These are phyloP conservation scores for Lepiota subincarnata DNA, from an alignment of 768 basidiomycete genomes.

Conservation along the genomic window DNA sequence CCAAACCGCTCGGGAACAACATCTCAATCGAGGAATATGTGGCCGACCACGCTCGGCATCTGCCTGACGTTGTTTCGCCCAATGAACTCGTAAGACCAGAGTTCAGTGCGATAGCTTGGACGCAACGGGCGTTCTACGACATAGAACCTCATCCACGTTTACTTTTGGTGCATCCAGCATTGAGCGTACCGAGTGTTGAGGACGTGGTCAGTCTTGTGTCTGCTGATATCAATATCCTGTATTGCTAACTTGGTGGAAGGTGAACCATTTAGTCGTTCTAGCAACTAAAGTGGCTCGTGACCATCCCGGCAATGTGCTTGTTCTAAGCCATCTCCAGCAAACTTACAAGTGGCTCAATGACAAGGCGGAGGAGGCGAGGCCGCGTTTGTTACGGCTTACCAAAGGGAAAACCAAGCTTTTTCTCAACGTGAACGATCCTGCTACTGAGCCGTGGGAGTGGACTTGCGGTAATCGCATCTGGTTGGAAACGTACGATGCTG, in stretches of 20 bases:
- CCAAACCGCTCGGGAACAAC: slow-evolving; percentile 14
- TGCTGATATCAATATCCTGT: background rate
- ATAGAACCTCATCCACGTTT: slow-evolving; percentile 13
- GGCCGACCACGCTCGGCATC: background rate
- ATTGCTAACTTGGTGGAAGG: slow-evolving; percentile 5
- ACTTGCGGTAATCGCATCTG: slow-evolving; percentile 33
- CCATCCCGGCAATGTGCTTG: slow-evolving; percentile 8
- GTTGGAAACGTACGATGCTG: slow-evolving; percentile 29
- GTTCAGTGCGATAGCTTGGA: slow-evolving; percentile 21
- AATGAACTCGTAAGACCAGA: slow-evolving; percentile 15
- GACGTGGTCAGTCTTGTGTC: slow-evolving; percentile 19
- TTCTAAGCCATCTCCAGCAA: slow-evolving; percentile 17
- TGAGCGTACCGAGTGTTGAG: slow-evolving; percentile 16
- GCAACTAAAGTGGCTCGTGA: slow-evolving; percentile 15
- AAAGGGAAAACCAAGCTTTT: slow-evolving; percentile 28
- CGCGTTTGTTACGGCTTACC: background rate
- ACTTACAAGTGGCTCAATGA: slow-evolving; percentile 22
- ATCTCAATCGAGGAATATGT: background rate
- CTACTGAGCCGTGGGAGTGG: slow-evolving; percentile 33
- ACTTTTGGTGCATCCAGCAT: slow-evolving; percentile 12
- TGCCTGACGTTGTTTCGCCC: slow-evolving; percentile 15
- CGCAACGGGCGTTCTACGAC: slow-evolving; percentile 17
- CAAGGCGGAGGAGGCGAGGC: background rate
- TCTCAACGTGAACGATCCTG: slow-evolving; percentile 42
- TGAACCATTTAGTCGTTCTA: slow-evolving; percentile 15